Conservation (phyloP, 1,284 basidiomycete genomes). For the Fomes fomentarius region DNA sequence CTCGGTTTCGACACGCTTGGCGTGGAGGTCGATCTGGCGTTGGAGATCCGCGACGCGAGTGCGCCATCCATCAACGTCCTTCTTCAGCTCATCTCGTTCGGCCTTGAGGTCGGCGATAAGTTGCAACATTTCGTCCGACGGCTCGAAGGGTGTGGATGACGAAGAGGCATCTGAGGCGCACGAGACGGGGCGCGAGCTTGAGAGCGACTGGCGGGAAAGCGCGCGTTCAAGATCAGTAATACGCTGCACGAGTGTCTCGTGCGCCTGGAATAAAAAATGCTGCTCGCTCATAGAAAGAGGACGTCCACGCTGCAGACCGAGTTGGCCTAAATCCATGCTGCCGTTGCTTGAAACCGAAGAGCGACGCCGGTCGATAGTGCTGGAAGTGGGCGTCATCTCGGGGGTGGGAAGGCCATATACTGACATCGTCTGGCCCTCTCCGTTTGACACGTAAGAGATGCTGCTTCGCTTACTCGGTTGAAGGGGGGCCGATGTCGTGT, state of each 20-base stretch:
- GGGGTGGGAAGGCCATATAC: constrained; percentile 64
- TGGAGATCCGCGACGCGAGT: constrained; percentile 70
- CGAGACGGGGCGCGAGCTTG: constrained; percentile 57
- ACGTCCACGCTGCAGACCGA: constrained; percentile 33
- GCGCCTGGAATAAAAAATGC: constrained; percentile 81
- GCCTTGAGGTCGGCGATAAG: constrained; percentile 75
- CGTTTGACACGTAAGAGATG: constrained; percentile 70
- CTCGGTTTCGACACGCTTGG: constrained; percentile 69
- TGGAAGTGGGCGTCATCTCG: constrained; percentile 66
- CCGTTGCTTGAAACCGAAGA: constrained; percentile 26
- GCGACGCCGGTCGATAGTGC: constrained; percentile 34
- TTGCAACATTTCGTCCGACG: constrained; percentile 73
- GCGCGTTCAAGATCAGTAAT: constrained; percentile 79
- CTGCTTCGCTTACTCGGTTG: constrained; percentile 52
- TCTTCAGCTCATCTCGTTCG: constrained; percentile 78
- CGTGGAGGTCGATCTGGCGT: constrained; percentile 57
- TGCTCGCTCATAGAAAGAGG: constrained; percentile 70
- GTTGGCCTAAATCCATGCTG: constrained; percentile 34
- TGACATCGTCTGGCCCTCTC: constrained; percentile 41
- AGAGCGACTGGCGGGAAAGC: constrained; percentile 47
- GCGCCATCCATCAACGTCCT: constrained; percentile 78
- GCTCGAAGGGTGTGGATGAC: constrained; percentile 28
- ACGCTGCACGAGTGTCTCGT: constrained; percentile 75
- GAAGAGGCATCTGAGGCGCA: constrained; percentile 51
- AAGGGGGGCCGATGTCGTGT: constrained; percentile 17